Evolutionary conservation across 768 basidiomycete species (phyloP).

Genomic region (Lactifluus subvellereus): DNA sequence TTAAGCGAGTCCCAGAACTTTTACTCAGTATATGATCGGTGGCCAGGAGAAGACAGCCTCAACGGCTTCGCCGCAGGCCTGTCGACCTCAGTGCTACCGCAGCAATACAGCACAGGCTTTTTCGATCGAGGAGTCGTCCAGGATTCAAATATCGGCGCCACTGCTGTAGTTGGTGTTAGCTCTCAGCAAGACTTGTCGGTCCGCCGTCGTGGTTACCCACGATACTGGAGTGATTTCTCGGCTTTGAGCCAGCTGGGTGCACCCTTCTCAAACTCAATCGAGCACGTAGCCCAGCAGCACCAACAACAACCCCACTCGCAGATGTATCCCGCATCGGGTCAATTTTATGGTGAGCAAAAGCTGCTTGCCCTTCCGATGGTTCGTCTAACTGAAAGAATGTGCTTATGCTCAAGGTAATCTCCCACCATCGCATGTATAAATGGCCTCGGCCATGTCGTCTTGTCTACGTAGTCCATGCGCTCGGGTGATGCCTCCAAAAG

Average conservation of each 20-base stretch:
- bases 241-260: slow-evolving; percentile 32
- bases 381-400: not conserved
- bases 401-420: slow-evolving; percentile 4
- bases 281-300: slow-evolving; percentile 10
- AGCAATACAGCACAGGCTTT: slow-evolving; percentile 69
- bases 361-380: not conserved
- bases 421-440: slow-evolving; percentile 3
- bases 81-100: slow-evolving; percentile 69
- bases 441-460: not conserved
- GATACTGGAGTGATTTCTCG: slow-evolving; percentile 36
- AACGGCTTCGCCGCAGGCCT: slow-evolving; percentile 40
- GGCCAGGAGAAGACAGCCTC: slow-evolving; percentile 33
- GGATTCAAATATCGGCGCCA: slow-evolving; percentile 5
- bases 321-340: slow-evolving; percentile 17
- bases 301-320: slow-evolving; percentile 16
- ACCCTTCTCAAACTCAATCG: slow-evolving; percentile 26
- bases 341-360: slow-evolving; percentile 21
- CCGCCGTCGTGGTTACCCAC: slow-evolving; percentile 29
- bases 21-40: slow-evolving; percentile 41
- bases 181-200: slow-evolving; percentile 7
- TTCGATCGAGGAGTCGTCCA: slow-evolving; percentile 41
- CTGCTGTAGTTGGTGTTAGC: not conserved
- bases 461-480: not conserved
- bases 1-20: slow-evolving; percentile 23
- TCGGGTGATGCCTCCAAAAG: slow-evolving; percentile 2